Percentiles rank a stretch among this genome's conserved stretches.
phyloP scores from a whole-genome alignment of 169 alveolate species.

The Babesia bovis region DNA sequence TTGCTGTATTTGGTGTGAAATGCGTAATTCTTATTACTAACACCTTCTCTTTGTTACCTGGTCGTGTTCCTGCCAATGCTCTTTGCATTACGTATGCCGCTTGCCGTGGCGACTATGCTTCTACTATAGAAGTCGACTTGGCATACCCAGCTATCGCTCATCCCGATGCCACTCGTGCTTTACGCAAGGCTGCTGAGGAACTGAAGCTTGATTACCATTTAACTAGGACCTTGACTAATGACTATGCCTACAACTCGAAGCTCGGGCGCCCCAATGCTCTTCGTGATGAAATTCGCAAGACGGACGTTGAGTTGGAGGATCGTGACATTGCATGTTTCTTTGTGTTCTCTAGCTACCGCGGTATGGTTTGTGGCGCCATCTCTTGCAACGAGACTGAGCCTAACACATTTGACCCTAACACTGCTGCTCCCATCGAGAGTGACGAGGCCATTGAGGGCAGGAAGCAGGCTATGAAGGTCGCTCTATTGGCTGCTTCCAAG shows the following conservation, averaged over 20 bases:
- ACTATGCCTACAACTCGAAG: background rate
- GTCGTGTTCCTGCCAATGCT: conserved; percentile 14
- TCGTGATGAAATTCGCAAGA: conserved; percentile 21
- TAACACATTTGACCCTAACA: conserved; percentile 1
- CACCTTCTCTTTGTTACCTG: conserved; percentile 20
- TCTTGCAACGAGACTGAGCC: conserved; percentile 40
- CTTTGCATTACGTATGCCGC: conserved; percentile 44
- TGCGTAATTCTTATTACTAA: conserved; percentile 21
- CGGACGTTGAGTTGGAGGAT: conserved; percentile 31
- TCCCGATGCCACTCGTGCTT: conserved; percentile 40
- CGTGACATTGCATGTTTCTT: conserved; percentile 15
- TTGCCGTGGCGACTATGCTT: conserved; percentile 40
- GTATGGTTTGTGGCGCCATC: conserved; percentile 25
- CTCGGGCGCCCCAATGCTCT: conserved; percentile 5
- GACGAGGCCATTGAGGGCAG: conserved; percentile 22
- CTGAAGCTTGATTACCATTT: conserved; percentile 1
- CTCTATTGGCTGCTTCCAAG: conserved; percentile 25
- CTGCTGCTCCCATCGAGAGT: conserved; percentile 13
- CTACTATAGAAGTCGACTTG: conserved; percentile 31
- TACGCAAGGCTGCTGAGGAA: conserved; percentile 7
- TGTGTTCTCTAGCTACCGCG: conserved; percentile 5
- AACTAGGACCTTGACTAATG: conserved; percentile 18
- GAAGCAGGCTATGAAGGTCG: conserved; percentile 10
- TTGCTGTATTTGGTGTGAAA: conserved; percentile 45
- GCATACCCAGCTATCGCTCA: conserved; percentile 52